phyloP scores from a whole-genome alignment of 306 rosid species.

The Corylus americana region DNA sequence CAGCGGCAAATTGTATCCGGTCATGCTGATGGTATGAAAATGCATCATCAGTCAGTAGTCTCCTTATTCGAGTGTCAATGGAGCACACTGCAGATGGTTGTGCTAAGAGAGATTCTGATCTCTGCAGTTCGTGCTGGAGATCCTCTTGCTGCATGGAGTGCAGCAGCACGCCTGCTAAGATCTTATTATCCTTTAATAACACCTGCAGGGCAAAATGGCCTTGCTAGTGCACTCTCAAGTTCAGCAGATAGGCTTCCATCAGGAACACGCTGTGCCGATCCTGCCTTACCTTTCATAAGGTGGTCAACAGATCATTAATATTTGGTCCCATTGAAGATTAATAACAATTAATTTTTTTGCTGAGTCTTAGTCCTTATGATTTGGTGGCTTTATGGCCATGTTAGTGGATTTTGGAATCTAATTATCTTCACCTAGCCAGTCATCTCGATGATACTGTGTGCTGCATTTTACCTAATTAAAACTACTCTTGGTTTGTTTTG shows the following conservation, averaged over 20 bases:
- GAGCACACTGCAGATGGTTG: constrained; percentile 98
- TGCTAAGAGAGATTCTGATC: constrained; percentile 87
- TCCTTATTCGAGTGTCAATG: constrained; percentile 92
- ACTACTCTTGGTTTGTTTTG: background rate
- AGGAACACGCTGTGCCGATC: constrained; percentile 92
- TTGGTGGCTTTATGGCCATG: background rate
- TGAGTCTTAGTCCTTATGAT: background rate
- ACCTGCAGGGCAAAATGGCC: constrained; percentile 94
- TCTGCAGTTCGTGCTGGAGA: constrained; percentile 97
- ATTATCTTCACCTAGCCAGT: background rate
- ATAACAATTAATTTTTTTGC: background rate
- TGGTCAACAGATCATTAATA: constrained; percentile 30
- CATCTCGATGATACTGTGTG: background rate
- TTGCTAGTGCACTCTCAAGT: constrained; percentile 88
- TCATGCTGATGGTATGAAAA: constrained; percentile 68
- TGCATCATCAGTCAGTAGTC: constrained; percentile 77
- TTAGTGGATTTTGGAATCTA: background rate
- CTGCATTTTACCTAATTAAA: background rate
- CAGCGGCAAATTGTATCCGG: constrained; percentile 71
- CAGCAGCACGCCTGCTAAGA: constrained; percentile 91
- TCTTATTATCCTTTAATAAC: constrained; percentile 92
- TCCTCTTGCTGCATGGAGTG: constrained; percentile 99
- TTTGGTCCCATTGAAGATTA: background rate
- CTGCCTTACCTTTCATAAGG: constrained; percentile 95
- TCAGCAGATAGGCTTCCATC: constrained; percentile 87